phyloP scores from a whole-genome alignment of 2,329 filamentous ascomycete species.

The Xylaria multiplex region DNA sequence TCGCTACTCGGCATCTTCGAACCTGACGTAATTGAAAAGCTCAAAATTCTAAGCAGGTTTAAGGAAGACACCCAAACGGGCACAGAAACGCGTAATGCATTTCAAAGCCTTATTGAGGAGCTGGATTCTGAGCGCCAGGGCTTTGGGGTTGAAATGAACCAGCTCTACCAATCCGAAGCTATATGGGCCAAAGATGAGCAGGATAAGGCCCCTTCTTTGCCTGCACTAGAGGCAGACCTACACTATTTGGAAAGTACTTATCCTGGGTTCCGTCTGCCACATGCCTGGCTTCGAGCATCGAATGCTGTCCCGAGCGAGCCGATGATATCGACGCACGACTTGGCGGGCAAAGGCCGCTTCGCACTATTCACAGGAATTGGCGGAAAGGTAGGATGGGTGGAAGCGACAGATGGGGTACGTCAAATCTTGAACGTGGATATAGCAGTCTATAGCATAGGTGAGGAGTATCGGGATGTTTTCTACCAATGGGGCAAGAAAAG shows the following conservation, averaged over 20 bases:
- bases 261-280: conserved; percentile 33
- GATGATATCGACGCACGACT: conserved; percentile 34
- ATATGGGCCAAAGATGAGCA: conserved; percentile 31
- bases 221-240: conserved; percentile 20
- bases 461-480: conserved; percentile 33
- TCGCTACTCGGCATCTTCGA: conserved; percentile 30
- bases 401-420: conserved; percentile 16
- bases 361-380: conserved; percentile 31
- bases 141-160: conserved; percentile 33
- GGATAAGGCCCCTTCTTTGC: conserved; percentile 7
- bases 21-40: conserved; percentile 26
- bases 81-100: conserved; percentile 16
- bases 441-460: conserved; percentile 32
- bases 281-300: conserved; percentile 32
- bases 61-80: conserved; percentile 27
- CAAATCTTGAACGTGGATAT: conserved; percentile 21
- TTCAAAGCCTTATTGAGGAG: conserved; percentile 26
- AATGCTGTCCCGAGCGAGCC: conserved; percentile 25
- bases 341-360: conserved; percentile 32
- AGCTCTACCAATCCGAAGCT: conserved; percentile 27
- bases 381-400: conserved; percentile 27
- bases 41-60: conserved; percentile 20
- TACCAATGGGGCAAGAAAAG: conserved; percentile 31
- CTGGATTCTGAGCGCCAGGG: conserved; percentile 30
- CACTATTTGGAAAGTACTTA: conserved; percentile 34